A percentile compares a stretch with the other conserved stretches of the same genome.
Evolutionary conservation across 2,329 filamentous ascomycete genomes (phyloP).

Genomic region (Ophiocordyceps unilateralis): DNA sequence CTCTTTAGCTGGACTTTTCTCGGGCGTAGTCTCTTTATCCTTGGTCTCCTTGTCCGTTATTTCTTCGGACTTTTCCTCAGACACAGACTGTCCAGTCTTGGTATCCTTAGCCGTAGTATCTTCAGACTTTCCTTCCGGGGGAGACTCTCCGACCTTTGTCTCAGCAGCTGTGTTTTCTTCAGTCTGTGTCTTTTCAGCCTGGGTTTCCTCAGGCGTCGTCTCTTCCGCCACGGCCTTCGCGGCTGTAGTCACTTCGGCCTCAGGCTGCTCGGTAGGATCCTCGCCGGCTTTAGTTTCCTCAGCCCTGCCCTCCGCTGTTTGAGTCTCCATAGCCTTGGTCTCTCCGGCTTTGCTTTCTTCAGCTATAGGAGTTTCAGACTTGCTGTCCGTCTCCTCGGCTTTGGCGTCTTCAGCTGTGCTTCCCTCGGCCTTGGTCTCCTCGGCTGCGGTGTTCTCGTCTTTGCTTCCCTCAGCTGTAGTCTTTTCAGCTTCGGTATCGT

Average conservation of each 20-base stretch:
- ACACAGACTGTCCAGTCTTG: not conserved
- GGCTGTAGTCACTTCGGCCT: constrained; percentile 1
- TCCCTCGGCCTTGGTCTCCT: not conserved
- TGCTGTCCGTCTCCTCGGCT: too few relatives aligned
- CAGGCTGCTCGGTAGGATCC: not conserved
- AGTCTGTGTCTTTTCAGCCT: not conserved
- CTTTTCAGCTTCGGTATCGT: not conserved
- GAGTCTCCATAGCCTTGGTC: too few relatives aligned
- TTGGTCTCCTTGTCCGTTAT: too few relatives aligned
- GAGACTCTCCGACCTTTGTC: too few relatives aligned
- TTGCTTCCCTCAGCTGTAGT: not conserved
- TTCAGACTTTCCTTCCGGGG: too few relatives aligned
- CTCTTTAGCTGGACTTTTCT: not conserved
- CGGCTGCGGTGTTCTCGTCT: not conserved
- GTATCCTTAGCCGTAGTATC: not conserved
- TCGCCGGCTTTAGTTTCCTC: not conserved
- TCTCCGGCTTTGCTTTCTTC: not conserved
- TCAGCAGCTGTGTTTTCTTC: constrained; percentile 2
- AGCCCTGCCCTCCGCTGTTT: too few relatives aligned
- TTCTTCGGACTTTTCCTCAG: too few relatives aligned
- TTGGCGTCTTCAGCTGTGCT: not conserved
- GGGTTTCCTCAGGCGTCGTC: not conserved
- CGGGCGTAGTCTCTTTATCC: too few relatives aligned
- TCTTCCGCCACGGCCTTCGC: constrained; percentile 2
- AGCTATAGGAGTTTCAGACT: not conserved